Conservation (phyloP, 805 yeast genomes). For the Vanderwaltozyma tropicalis region DNA sequence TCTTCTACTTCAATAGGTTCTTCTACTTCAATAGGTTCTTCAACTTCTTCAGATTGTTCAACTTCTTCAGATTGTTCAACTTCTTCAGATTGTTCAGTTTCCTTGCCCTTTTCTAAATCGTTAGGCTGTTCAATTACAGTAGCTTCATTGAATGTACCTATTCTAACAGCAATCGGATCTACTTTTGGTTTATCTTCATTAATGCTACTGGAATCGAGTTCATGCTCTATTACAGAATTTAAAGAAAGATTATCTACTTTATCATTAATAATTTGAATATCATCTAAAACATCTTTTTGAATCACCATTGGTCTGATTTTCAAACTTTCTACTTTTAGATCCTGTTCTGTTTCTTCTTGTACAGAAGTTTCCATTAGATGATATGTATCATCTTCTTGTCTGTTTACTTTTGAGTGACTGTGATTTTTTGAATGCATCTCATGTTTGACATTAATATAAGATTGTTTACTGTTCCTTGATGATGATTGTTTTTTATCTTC, state of each 20-base stretch:
- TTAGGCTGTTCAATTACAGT: no score
- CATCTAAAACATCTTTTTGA: neutral
- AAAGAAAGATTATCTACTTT: neutral
- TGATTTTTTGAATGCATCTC: slow-evolving; percentile 1
- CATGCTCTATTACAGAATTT: no score
- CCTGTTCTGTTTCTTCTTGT: slow-evolving; percentile 21
- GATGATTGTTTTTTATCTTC: neutral
- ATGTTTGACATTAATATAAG: neutral
- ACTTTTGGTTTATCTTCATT: no score
- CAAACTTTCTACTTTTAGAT: slow-evolving; percentile 10
- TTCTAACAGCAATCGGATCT: no score
- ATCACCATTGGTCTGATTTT: neutral
- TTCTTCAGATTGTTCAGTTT: no score
- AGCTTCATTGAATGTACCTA: no score
- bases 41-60: no score
- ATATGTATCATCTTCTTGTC: neutral
- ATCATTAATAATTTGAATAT: neutral
- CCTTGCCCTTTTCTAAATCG: no score
- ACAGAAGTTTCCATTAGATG: slow-evolving; percentile 16
- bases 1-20: neutral
- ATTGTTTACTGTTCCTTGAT: neutral
- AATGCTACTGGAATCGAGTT: no score
- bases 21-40: neutral
- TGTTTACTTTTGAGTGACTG: neutral
- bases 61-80: no score